A percentile compares a stretch with the other conserved stretches of the same genome.
These are phyloP conservation scores for Aspergillus nomiae DNA, from an alignment of 2,329 filamentous ascomycete species.

Conservation along the genomic window DNA sequence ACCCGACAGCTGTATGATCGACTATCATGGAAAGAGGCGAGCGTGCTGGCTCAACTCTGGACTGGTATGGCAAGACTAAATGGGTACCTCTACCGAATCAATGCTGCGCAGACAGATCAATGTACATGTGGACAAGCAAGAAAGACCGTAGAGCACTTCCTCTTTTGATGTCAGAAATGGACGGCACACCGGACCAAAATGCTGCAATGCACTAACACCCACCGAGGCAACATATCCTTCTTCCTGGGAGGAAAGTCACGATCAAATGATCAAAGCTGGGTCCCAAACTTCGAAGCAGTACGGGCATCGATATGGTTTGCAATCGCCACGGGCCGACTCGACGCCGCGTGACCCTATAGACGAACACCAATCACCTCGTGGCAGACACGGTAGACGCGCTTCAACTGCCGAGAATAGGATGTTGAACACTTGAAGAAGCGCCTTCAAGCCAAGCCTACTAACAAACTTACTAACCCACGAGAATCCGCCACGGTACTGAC, in stretches of 20 bases:
- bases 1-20: conserved; percentile 27
- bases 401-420: conserved; percentile 38
- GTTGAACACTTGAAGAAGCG: conserved; percentile 39
- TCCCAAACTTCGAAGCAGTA: conserved; percentile 31
- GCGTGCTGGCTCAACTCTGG: conserved; percentile 16
- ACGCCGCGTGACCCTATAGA: conserved; percentile 26
- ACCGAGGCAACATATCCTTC: conserved; percentile 28
- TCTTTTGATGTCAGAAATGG: conserved; percentile 25
- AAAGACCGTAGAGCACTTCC: background rate
- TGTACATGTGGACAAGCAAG: conserved; percentile 12
- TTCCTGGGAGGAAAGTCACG: conserved; percentile 29
- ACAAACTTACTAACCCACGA: conserved; percentile 28
- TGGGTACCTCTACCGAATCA: conserved; percentile 24
- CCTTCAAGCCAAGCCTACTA: conserved; percentile 23
- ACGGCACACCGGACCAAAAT: conserved; percentile 25
- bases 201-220: conserved; percentile 23
- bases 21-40: conserved; percentile 31
- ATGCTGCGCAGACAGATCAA: conserved; percentile 14
- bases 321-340: conserved; percentile 27
- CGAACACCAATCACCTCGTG: conserved; percentile 27
- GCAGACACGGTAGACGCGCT: conserved; percentile 30
- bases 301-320: conserved; percentile 33
- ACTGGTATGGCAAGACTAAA: conserved; percentile 35
- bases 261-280: conserved; percentile 27
- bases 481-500: conserved; percentile 21